Percentiles rank a stretch among this genome's conserved stretches.
Evolutionary conservation across 2,329 filamentous ascomycete genomes (phyloP).

Genomic region (Aspergillus ruber): DNA sequence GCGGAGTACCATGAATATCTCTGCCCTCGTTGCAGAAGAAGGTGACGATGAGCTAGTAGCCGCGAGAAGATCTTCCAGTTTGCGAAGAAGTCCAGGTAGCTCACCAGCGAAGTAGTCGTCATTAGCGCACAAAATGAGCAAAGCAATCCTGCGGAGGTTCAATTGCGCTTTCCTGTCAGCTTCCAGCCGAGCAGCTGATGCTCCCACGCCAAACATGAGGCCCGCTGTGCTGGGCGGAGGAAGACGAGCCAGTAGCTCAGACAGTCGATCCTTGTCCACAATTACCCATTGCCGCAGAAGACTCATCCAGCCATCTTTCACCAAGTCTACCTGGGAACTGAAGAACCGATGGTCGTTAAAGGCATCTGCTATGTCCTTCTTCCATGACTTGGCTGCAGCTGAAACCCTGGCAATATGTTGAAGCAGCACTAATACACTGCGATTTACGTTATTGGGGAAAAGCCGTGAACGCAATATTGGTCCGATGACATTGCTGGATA

Average conservation of each 20-base stretch:
- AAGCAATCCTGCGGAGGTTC: conserved; percentile 74
- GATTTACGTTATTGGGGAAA: conserved; percentile 79
- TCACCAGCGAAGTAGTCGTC: conserved; percentile 76
- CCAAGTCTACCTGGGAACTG: conserved; percentile 57
- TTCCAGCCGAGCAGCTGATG: conserved; percentile 86
- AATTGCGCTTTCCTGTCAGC: conserved; percentile 89
- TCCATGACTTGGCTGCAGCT: conserved; percentile 82
- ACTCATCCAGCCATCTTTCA: conserved; percentile 71
- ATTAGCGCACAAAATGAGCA: conserved; percentile 69
- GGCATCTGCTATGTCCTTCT: conserved; percentile 82
- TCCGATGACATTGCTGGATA: conserved; percentile 75
- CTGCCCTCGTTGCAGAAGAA: conserved; percentile 79
- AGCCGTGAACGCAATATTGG: conserved; percentile 75
- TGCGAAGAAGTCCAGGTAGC: conserved; percentile 67
- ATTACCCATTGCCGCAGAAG: conserved; percentile 78
- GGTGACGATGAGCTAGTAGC: conserved; percentile 86
- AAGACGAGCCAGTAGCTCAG: conserved; percentile 72
- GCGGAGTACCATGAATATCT: conserved; percentile 82
- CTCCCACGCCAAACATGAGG: conserved; percentile 97
- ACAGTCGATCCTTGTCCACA: conserved; percentile 79
- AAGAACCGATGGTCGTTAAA: conserved; percentile 91
- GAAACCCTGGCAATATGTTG: conserved; percentile 70
- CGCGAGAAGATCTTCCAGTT: conserved; percentile 75
- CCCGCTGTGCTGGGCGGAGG: conserved; percentile 84
- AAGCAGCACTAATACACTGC: conserved; percentile 64